Evolutionary conservation across 2,329 filamentous ascomycete species (phyloP), one percentile per base, ranked within the genome.

Genomic region (Hirsutella minnesotensis): DNA sequence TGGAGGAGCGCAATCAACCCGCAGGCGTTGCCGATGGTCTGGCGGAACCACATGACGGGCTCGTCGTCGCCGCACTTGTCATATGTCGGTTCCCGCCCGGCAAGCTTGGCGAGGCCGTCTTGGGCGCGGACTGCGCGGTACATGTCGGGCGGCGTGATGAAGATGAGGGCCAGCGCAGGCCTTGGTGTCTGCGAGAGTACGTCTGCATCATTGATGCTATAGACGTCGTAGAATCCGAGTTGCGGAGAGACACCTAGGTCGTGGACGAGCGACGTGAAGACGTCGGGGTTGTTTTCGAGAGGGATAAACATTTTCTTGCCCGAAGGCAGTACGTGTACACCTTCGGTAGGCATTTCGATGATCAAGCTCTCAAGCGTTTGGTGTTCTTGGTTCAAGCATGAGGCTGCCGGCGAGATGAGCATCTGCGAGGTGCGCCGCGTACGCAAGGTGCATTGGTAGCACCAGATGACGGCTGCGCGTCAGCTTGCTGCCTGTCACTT

Each of bases 21-120:
- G 56, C 86, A 94, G 1, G 86, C 83, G 57, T 92, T 82, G 45
- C 79, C 75, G 53, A 94, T 92, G 0, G 84, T 92, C 61, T 94
- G 86, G 55, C 81, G 81, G 65, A 87, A 92, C 86, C 86, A 94
- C 16, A 86, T 66, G 1, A 89, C 77, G 7, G 83, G 75, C 52
- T 89, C 83, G 0, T 63, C 57, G 5, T 54, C 51, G 2, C 61
- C 62, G 8, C 50, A 48, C 19, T 56, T 55, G 29, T 55, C 45
- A 48, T 67, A 66, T 1, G 57, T 58, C 24, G 58, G 30, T 9
- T 53, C 49, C 5, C 16, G 15, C 4, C 56, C 41, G 12, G 49
- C 46, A 5, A 46, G 44, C 21, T 52, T 47, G 5, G 49, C 41
- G 2, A 49, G 54, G 44, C 55, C 49, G 19, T 58, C 55, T 36